Evolutionary conservation across 2,329 filamentous ascomycete genomes (phyloP).

Genomic region (Acarospora socialis): DNA sequence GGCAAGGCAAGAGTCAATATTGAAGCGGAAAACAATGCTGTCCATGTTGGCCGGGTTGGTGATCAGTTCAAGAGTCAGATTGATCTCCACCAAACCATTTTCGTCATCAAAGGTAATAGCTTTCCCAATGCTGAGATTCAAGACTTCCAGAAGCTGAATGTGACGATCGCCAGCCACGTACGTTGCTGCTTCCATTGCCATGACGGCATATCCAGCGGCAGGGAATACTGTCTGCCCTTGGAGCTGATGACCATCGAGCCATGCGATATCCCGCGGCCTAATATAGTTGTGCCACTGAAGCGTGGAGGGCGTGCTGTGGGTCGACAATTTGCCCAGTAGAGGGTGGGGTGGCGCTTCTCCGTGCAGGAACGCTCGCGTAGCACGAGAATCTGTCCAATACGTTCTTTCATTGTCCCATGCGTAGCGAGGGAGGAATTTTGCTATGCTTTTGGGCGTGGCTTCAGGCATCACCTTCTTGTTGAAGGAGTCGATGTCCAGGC

Average conservation of each 20-base stretch:
- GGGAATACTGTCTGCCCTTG: constrained; percentile 33
- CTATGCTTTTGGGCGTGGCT: background rate
- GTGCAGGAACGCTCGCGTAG: constrained; percentile 27
- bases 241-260: constrained; percentile 30
- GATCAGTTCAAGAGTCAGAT: too few species aligned
- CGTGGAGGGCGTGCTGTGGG: constrained; percentile 25
- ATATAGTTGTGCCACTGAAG: constrained; percentile 30
- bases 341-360: constrained; percentile 19
- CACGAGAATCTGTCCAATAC: constrained; percentile 31
- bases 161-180: constrained; percentile 16
- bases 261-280: constrained; percentile 26
- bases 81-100: too few species aligned
- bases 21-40: too few species aligned
- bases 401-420: constrained; percentile 34
- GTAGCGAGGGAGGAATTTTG: constrained; percentile 27
- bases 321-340: constrained; percentile 13
- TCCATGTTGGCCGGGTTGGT: too few species aligned
- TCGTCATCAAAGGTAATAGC: too few species aligned
- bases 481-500: background rate
- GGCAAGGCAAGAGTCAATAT: too few species aligned
- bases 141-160: constrained; percentile 6
- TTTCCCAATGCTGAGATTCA: constrained; percentile 2
- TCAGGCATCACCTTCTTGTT: constrained; percentile 14
- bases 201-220: constrained; percentile 33
- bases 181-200: constrained; percentile 33